Conservation (phyloP, 2,329 filamentous ascomycete genomes). For the Macrophomina tecta region DNA sequence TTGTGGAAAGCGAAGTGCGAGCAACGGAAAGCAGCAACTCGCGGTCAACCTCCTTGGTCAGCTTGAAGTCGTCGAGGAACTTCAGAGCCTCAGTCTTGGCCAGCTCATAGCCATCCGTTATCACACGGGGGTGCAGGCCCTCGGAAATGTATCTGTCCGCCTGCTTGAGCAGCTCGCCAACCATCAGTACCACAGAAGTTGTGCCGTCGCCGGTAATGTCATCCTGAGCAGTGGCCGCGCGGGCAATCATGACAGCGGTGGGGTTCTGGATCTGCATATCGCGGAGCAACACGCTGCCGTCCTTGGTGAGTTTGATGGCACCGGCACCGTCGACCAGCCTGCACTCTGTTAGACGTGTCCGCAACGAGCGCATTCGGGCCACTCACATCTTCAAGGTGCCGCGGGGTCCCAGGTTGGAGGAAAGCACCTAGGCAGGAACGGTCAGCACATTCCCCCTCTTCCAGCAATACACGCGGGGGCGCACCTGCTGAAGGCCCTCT, state of each 20-base stretch:
- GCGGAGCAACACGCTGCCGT: constrained; percentile 83
- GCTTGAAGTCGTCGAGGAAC: constrained; percentile 95
- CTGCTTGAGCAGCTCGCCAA: constrained; percentile 97
- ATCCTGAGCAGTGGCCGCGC: constrained; percentile 94
- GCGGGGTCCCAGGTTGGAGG: constrained; percentile 91
- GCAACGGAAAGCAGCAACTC: constrained; percentile 94
- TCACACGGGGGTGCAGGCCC: constrained; percentile 93
- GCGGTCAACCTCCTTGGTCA: constrained; percentile 84
- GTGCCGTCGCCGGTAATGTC: constrained; percentile 98
- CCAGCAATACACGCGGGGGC: constrained; percentile 43
- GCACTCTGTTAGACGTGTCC: constrained; percentile 37
- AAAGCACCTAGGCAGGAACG: constrained; percentile 76
- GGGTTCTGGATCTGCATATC: constrained; percentile 97
- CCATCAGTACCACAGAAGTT: constrained; percentile 91
- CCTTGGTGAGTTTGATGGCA: constrained; percentile 96
- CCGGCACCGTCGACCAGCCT: constrained; percentile 69
- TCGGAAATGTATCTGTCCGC: constrained; percentile 95
- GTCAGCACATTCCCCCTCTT: constrained; percentile 39
- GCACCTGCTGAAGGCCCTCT: constrained; percentile 69
- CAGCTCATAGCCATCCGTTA: constrained; percentile 97
- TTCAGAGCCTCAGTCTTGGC: constrained; percentile 92
- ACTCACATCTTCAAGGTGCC: constrained; percentile 97
- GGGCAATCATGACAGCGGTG: constrained; percentile 82
- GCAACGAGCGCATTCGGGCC: constrained; percentile 42
- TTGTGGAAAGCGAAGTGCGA: constrained; percentile 91